These are phyloP conservation scores for Zalaria obscura DNA, from an alignment of 2,329 filamentous ascomycete genomes.

Conservation along the genomic window DNA sequence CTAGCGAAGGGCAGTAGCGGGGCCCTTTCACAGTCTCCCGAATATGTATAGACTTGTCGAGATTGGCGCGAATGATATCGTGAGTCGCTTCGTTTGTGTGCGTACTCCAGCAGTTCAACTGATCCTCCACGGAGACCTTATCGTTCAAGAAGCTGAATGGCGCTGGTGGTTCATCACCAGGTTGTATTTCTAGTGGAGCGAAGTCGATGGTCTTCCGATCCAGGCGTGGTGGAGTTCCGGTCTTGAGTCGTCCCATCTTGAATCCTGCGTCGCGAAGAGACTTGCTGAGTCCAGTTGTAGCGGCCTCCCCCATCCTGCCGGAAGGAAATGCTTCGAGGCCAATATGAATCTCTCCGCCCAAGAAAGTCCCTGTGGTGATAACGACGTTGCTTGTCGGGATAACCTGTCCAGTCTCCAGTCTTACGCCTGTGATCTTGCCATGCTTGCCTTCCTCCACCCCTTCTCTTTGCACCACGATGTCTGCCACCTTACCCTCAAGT, in stretches of 20 bases:
- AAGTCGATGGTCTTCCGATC: conserved; percentile 75
- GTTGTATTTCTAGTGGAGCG: conserved; percentile 53
- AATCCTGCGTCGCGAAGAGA: conserved; percentile 83
- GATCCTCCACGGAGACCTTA: conserved; percentile 60
- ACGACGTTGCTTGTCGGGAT: conserved; percentile 70
- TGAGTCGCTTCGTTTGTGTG: conserved; percentile 76
- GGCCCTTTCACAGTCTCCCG: conserved; percentile 89
- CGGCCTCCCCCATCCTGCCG: conserved; percentile 84
- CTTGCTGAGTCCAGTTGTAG: conserved; percentile 83
- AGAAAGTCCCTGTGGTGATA: conserved; percentile 91
- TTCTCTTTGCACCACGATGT: conserved; percentile 63
- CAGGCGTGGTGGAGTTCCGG: conserved; percentile 82
- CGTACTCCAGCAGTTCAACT: conserved; percentile 76
- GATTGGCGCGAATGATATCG: conserved; percentile 68
- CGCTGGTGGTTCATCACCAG: conserved; percentile 69
- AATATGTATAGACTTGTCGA: conserved; percentile 95
- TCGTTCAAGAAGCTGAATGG: conserved; percentile 89
- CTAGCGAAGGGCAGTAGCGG: conserved; percentile 86
- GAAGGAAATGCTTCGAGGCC: conserved; percentile 69
- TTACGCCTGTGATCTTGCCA: conserved; percentile 69
- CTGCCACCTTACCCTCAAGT: conserved; percentile 75
- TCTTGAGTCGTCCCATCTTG: conserved; percentile 79
- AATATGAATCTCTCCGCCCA: conserved; percentile 94
- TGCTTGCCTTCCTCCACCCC: conserved; percentile 33
- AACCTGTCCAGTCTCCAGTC: conserved; percentile 75